These are phyloP conservation scores for Entomortierella beljakovae DNA, from an alignment of 192 early-diverging fungal genomes.

Conservation along the genomic window DNA sequence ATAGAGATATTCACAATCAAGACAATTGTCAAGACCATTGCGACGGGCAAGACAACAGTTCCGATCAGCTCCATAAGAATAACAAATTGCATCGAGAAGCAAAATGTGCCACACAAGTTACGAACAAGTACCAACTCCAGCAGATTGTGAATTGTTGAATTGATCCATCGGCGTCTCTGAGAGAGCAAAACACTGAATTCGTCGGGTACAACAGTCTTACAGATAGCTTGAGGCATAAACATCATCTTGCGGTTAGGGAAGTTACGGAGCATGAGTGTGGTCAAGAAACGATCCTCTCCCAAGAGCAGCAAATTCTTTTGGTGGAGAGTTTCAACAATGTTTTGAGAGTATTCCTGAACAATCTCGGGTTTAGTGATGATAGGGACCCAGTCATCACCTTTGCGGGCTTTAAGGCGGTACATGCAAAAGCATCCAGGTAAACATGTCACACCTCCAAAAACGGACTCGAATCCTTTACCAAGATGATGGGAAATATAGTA, in stretches of 20 bases:
- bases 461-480: conserved; percentile 93
- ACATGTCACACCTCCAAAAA: conserved; percentile 99
- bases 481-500: conserved; percentile 99
- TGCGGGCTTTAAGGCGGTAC: conserved; percentile 94
- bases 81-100: conserved; percentile 94
- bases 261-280: conserved; percentile 89
- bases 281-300: conserved; percentile 93
- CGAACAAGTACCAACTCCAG: conserved; percentile 91
- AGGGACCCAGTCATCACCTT: conserved; percentile 83
- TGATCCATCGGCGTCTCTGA: conserved; percentile 97
- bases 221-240: conserved; percentile 87
- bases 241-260: conserved; percentile 91
- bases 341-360: conserved; percentile 86
- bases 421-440: conserved; percentile 98
- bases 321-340: conserved; percentile 84
- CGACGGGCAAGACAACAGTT: conserved; percentile 80
- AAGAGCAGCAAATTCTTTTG: conserved; percentile 89
- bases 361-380: conserved; percentile 92
- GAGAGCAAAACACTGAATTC: conserved; percentile 85
- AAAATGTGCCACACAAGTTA: conserved; percentile 97
- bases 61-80: conserved; percentile 82
- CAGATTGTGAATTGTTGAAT: conserved; percentile 96
- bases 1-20: conserved; percentile 68
- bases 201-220: conserved; percentile 89
- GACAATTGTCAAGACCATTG: conserved; percentile 76